Evolutionary conservation across 139 green algal species (phyloP).

Genomic region (Ulvella scutata): DNA sequence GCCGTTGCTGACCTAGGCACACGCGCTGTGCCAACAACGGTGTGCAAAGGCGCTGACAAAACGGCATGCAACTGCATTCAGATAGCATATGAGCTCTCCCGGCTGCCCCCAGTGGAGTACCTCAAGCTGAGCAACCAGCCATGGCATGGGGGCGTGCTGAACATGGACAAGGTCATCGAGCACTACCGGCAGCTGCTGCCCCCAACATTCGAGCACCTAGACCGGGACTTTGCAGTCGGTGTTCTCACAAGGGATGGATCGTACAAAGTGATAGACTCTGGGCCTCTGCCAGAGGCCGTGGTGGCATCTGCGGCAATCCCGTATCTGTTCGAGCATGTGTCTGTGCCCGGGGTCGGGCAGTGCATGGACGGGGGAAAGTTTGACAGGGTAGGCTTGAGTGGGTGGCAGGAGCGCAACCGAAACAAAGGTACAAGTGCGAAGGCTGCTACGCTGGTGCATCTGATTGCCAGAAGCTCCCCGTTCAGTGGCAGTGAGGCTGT

Average conservation of each 20-base stretch:
- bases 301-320: constrained; percentile 75
- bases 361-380: constrained; percentile 65
- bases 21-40: no score
- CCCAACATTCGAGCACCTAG: constrained; percentile 61
- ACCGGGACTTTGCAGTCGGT: constrained; percentile 53
- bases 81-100: constrained; percentile 42
- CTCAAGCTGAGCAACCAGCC: constrained; percentile 31
- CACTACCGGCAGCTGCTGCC: constrained; percentile 54
- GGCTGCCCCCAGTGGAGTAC: constrained; percentile 43
- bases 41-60: no score
- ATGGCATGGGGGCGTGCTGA: constrained; percentile 60
- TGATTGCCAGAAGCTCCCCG: constrained; percentile 54
- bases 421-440: neutral
- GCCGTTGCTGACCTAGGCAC: no score
- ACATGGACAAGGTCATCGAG: constrained; percentile 45
- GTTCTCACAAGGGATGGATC: constrained; percentile 35
- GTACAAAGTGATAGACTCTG: constrained; percentile 55
- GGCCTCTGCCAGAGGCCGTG: constrained; percentile 64
- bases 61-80: constrained; percentile 9
- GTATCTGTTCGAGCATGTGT: constrained; percentile 53
- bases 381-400: constrained; percentile 52
- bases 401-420: constrained; percentile 39
- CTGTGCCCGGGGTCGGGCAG: constrained; percentile 38
- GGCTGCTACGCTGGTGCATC: constrained; percentile 45
- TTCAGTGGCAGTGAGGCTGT: constrained; percentile 64